Conservation (phyloP, 352 stramenopile species). For the Pythium myriotylum region DNA sequence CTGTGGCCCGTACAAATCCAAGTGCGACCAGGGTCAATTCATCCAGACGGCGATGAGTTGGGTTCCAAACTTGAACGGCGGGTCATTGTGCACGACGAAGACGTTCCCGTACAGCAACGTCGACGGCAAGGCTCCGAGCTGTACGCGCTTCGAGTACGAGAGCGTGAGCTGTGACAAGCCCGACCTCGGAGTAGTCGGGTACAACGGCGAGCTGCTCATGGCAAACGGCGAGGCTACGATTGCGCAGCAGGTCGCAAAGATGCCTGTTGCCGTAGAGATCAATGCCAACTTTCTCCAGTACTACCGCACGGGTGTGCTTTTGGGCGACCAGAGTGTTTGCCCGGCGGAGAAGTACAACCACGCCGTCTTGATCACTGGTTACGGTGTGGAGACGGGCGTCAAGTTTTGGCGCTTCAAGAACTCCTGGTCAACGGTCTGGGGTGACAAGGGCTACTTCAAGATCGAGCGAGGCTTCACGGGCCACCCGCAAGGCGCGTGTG, state of each 20-base stretch:
- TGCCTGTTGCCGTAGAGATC: conserved; percentile 6
- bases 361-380: conserved; percentile 16
- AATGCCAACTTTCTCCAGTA: conserved; percentile 7
- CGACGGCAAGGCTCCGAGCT: neutral
- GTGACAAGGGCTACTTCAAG: conserved; percentile 18
- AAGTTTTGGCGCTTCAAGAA: conserved; percentile 27
- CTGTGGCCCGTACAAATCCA: conserved; percentile 84
- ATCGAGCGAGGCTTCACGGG: conserved; percentile 10
- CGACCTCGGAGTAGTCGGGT: neutral
- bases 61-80: conserved; percentile 8
- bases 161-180: neutral
- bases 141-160: neutral
- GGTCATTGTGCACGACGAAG: conserved; percentile 5
- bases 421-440: conserved; percentile 13
- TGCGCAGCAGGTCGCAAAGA: conserved; percentile 1
- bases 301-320: conserved; percentile 2
- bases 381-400: conserved; percentile 11
- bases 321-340: neutral
- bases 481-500: conserved; percentile 15
- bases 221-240: neutral
- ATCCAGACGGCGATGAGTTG: neutral
- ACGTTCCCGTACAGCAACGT: conserved; percentile 1
- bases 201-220: conserved; percentile 1
- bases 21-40: conserved; percentile 48
- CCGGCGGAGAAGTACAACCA: conserved; percentile 7